Base-by-base conservation (phyloP, 2,329 filamentous ascomycete species). In the Aquanectria penicillioides region DNA sequence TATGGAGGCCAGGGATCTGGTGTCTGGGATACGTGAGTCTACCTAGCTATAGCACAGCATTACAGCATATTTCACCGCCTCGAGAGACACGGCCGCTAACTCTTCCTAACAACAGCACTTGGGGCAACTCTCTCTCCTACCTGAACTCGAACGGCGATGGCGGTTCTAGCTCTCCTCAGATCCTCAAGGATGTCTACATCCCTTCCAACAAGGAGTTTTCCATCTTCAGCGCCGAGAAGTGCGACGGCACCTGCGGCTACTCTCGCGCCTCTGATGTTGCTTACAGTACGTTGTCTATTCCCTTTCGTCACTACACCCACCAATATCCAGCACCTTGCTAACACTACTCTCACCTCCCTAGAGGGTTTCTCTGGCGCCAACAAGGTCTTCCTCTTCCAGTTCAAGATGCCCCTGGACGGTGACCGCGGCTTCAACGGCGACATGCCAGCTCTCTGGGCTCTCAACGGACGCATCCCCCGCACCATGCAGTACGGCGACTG, bases 381-480 rank as follows among this genome's bases (percentile, higher is more conserved):
- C 68, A 93, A 92, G 78, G 81, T 89, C 51, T 93, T 94, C 78
- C 81, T 93, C 62, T 83, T 91, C 67, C 84, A 92, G 67, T 91
- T 93, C 74, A 79, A 80, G 53, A 94, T 94, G 91, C 90, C 90
- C 8, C 70, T 82, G 43, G 84, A 85, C 56, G 83, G 83, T 60
- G 72, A 79, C 49, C 76, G 72, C n/a, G 79, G 78, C 55, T 80
- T 79, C 68, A 84, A 87, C 69, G 79, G 73, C 36, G 86, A 93
- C 75, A 90, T 90, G 83, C 90, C 91, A 8, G 88, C 90, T 36
- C 83, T 89, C 74, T 94, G 91, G 91, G 79, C 89, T 46, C 84
- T 94, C 59, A 94, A 94, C 76, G 87, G 86, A 15, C 82, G 86
- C 59, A 91, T 94, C 61, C 86, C 90, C 22, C 87, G 87, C 59